These are phyloP conservation scores for Hagleromyces aurorensis DNA, from an alignment of 805 yeast genomes.

Conservation along the genomic window DNA sequence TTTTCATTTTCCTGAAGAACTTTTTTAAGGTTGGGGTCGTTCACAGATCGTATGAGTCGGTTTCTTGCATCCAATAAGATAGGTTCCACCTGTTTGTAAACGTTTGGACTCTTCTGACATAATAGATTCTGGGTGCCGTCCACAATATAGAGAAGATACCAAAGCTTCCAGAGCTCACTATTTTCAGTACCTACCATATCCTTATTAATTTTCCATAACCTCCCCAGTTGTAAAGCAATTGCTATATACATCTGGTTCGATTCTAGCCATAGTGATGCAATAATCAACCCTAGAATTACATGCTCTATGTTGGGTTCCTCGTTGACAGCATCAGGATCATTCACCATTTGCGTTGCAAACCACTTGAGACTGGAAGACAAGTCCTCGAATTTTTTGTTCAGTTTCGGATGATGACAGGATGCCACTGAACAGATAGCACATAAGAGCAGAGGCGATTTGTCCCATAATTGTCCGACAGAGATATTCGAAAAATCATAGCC, in stretches of 20 bases:
- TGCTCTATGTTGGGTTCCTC: slow-evolving; percentile 46
- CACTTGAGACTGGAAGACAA: slow-evolving; percentile 30
- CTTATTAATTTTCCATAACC: slow-evolving; percentile 24
- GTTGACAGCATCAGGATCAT: slow-evolving; percentile 26
- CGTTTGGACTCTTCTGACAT: slow-evolving; percentile 48
- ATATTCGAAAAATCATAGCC: slow-evolving; percentile 53
- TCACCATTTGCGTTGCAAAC: slow-evolving; percentile 29
- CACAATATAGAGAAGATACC: slow-evolving; percentile 57
- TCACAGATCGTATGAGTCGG: slow-evolving; percentile 5
- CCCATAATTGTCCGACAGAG: slow-evolving; percentile 44
- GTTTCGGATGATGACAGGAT: slow-evolving; percentile 47
- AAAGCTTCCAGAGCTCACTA: slow-evolving; percentile 42
- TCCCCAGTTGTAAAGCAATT: slow-evolving; percentile 58
- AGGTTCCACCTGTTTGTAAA: slow-evolving; percentile 38
- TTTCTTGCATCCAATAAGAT: slow-evolving; percentile 26
- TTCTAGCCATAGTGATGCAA: slow-evolving; percentile 64
- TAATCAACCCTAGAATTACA: slow-evolving; percentile 53
- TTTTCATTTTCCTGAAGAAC: slow-evolving; percentile 9
- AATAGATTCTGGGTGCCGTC: slow-evolving; percentile 66
- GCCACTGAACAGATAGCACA: slow-evolving; percentile 56
- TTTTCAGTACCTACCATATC: slow-evolving; percentile 2
- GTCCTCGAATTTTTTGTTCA: slow-evolving; percentile 6
- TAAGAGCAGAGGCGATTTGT: slow-evolving; percentile 47
- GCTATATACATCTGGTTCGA: slow-evolving; percentile 60
- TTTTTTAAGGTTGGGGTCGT: slow-evolving; percentile 8